Evolutionary conservation across 225 moss, liverwort and hornwort genomes (phyloP).

Genomic region (Sphagnum tenellum): DNA sequence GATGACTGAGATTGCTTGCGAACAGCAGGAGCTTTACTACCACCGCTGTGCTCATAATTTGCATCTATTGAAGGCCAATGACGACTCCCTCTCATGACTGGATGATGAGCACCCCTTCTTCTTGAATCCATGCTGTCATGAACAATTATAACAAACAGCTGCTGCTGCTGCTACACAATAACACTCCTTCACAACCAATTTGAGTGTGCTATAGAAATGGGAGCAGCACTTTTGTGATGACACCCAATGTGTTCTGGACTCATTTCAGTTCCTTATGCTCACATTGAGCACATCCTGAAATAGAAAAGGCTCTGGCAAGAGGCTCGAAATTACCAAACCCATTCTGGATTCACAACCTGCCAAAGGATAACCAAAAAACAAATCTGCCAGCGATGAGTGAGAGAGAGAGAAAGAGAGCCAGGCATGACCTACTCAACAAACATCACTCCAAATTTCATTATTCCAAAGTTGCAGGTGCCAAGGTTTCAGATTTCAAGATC

Average conservation of each 20-base stretch:
- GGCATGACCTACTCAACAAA: too few relatives aligned
- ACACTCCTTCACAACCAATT: constrained; percentile 1
- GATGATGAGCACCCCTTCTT: constrained; percentile 36
- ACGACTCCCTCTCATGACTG: constrained; percentile 35
- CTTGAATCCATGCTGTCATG: constrained; percentile 51
- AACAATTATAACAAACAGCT: neutral
- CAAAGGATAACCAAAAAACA: too few relatives aligned
- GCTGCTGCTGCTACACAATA: neutral
- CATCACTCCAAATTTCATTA: too few relatives aligned
- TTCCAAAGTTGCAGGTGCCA: too few relatives aligned
- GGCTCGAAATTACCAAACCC: neutral
- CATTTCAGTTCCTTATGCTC: constrained; percentile 7
- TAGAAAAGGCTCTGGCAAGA: too few relatives aligned
- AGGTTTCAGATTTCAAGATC: too few relatives aligned
- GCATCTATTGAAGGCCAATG: constrained; percentile 42
- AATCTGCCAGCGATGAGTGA: too few relatives aligned
- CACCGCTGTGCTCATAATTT: constrained; percentile 51
- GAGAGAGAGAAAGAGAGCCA: too few relatives aligned
- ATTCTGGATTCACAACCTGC: constrained; percentile 1
- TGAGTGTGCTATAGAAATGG: too few relatives aligned
- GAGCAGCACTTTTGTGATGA: too few relatives aligned
- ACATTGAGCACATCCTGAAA: constrained; percentile 5
- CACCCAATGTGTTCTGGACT: too few relatives aligned
- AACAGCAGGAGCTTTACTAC: constrained; percentile 38
- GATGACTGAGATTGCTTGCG: constrained; percentile 51